Conservation (phyloP, 2,329 filamentous ascomycete species). For the Claviceps maximensis region DNA sequence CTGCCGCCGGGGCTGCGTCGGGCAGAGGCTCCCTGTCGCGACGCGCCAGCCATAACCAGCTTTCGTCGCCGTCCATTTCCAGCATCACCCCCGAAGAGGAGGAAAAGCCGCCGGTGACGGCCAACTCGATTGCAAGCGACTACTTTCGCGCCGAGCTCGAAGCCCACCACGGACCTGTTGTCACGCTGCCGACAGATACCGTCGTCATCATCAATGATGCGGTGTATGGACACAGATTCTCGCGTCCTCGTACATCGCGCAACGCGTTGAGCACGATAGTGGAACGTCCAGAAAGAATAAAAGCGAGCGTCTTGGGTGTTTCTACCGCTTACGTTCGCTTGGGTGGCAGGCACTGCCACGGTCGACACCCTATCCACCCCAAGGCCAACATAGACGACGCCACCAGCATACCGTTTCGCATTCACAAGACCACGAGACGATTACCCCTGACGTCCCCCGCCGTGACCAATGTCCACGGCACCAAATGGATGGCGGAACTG, state of each 20-base stretch:
- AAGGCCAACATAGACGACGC: constrained; percentile 39
- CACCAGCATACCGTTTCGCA: constrained; percentile 62
- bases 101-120: constrained; percentile 29
- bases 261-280: constrained; percentile 67
- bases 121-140: constrained; percentile 46
- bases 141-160: constrained; percentile 60
- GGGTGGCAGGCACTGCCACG: constrained; percentile 64
- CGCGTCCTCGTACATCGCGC: constrained; percentile 65
- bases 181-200: constrained; percentile 40
- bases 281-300: constrained; percentile 82
- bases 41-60: constrained; percentile 33
- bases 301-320: constrained; percentile 69
- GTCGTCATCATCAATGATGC: constrained; percentile 83
- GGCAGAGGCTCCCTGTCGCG: constrained; percentile 29
- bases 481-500: constrained; percentile 87
- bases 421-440: constrained; percentile 63
- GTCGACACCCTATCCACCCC: constrained; percentile 53
- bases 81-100: constrained; percentile 11
- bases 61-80: constrained; percentile 24
- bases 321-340: constrained; percentile 84
- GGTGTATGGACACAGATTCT: constrained; percentile 88
- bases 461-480: constrained; percentile 84
- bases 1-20: constrained; percentile 27
- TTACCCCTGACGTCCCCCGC: constrained; percentile 60
- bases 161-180: constrained; percentile 38